phyloP scores from a whole-genome alignment of 2,329 filamentous ascomycete species.

The Monilinia polystroma region DNA sequence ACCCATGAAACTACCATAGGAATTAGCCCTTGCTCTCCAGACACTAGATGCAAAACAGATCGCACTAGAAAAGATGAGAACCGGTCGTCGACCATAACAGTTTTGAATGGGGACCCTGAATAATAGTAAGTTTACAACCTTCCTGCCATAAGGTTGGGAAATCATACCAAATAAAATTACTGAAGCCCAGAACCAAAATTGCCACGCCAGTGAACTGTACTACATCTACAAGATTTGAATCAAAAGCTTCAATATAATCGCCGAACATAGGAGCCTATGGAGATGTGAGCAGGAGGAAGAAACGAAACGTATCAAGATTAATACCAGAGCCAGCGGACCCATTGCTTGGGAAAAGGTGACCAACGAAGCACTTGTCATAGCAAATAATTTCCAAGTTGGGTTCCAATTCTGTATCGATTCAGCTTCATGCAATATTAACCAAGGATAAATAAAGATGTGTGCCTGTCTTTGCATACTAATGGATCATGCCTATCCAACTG shows the following conservation, averaged over 20 bases:
- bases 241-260: slow-evolving; percentile 47
- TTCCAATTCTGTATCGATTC: slow-evolving; percentile 44
- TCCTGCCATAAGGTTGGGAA: neutral
- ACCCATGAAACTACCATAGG: slow-evolving; percentile 63
- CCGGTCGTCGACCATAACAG: slow-evolving; percentile 49
- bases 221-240: slow-evolving; percentile 36
- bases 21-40: slow-evolving; percentile 55
- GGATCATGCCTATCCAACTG: slow-evolving; percentile 44
- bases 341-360: slow-evolving; percentile 45
- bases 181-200: slow-evolving; percentile 47
- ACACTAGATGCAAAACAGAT: slow-evolving; percentile 48
- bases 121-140: neutral
- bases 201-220: slow-evolving; percentile 48
- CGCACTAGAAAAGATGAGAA: slow-evolving; percentile 47
- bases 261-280: slow-evolving; percentile 53
- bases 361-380: slow-evolving; percentile 41
- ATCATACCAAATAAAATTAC: slow-evolving; percentile 51
- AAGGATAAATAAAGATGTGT: neutral
- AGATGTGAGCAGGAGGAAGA: slow-evolving; percentile 13
- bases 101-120: slow-evolving; percentile 47
- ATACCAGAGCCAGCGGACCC: slow-evolving; percentile 41
- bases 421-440: neutral
- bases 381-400: slow-evolving; percentile 46
- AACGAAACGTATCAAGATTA: neutral
- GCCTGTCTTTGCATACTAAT: slow-evolving; percentile 35